phyloP scores from a whole-genome alignment of 768 basidiomycete species.

The Naganishia onofrii region DNA sequence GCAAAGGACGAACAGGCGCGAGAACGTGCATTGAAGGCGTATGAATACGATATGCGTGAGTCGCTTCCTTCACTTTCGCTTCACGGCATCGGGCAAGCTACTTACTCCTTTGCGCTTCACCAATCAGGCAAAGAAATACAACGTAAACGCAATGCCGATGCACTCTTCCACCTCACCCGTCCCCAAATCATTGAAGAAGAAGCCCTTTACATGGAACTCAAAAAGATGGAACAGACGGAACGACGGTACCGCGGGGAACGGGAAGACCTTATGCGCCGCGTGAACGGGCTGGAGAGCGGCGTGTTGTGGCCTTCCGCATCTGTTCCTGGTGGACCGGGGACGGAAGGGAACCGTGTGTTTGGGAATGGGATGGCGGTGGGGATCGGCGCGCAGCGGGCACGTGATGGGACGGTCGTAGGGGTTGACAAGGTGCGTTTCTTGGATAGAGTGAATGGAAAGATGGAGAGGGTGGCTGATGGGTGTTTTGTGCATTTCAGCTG shows the following conservation, averaged over 20 bases:
- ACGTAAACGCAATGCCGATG: conserved; percentile 80
- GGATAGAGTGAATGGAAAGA: background rate
- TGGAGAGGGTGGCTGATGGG: background rate
- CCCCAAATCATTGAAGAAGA: conserved; percentile 94
- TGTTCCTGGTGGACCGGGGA: conserved; percentile 64
- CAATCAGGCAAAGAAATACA: conserved; percentile 75
- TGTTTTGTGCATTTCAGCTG: conserved; percentile 33
- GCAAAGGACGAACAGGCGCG: conserved; percentile 81
- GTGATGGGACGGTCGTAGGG: conserved; percentile 34
- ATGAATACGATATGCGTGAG: conserved; percentile 83
- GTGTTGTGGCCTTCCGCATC: conserved; percentile 58
- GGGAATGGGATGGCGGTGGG: conserved; percentile 27
- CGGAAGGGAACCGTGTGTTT: conserved; percentile 30
- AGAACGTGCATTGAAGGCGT: conserved; percentile 65
- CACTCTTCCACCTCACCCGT: conserved; percentile 81
- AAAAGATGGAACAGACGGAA: conserved; percentile 91
- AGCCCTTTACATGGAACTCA: conserved; percentile 85
- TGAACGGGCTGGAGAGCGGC: conserved; percentile 84
- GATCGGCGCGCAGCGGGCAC: conserved; percentile 24
- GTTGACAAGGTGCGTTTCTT: conserved; percentile 44
- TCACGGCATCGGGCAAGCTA: too few species aligned
- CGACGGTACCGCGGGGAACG: conserved; percentile 80
- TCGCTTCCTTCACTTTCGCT: too few species aligned
- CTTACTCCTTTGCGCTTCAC: too few species aligned
- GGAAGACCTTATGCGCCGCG: conserved; percentile 76